Conservation (phyloP, 2,329 filamentous ascomycete genomes). For the Pseudogymnoascus sp. region DNA sequence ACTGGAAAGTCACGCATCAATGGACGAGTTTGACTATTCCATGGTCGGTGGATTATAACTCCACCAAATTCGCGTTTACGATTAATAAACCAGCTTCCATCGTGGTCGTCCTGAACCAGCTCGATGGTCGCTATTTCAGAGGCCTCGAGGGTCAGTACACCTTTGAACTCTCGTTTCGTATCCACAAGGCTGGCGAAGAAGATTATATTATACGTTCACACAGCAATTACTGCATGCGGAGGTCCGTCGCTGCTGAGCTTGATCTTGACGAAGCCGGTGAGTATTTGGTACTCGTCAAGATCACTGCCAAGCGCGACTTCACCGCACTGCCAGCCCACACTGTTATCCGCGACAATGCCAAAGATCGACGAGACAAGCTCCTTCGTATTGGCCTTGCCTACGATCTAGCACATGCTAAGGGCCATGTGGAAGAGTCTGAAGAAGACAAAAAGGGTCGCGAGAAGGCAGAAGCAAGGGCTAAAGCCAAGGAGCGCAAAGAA, state of each 20-base stretch:
- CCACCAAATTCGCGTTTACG: conserved; percentile 50
- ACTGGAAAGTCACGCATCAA: conserved; percentile 50
- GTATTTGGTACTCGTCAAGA: conserved; percentile 49
- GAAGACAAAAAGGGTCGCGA: conserved; percentile 30
- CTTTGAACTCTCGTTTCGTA: conserved; percentile 39
- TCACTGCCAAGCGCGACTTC: conserved; percentile 41
- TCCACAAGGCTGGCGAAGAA: conserved; percentile 44
- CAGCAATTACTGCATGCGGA: conserved; percentile 49
- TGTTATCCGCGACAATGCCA: conserved; percentile 46
- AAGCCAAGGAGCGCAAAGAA: conserved; percentile 38
- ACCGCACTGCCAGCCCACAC: conserved; percentile 40
- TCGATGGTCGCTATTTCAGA: conserved; percentile 54
- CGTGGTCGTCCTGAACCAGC: conserved; percentile 52
- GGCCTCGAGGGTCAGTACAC: conserved; percentile 52
- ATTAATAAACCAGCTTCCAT: conserved; percentile 48
- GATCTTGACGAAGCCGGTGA: conserved; percentile 46
- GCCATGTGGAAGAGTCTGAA: conserved; percentile 43
- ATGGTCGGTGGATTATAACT: conserved; percentile 53
- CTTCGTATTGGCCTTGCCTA: conserved; percentile 50
- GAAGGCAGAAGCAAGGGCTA: conserved; percentile 20
- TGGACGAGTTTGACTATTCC: conserved; percentile 57
- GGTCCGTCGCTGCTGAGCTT: conserved; percentile 52
- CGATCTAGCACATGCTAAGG: conserved; percentile 53
- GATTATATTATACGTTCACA: conserved; percentile 54
- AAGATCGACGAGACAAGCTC: conserved; percentile 39